Conservation (phyloP, 805 yeast genomes). For the Sugiyamaella boreocaroliniensis region DNA sequence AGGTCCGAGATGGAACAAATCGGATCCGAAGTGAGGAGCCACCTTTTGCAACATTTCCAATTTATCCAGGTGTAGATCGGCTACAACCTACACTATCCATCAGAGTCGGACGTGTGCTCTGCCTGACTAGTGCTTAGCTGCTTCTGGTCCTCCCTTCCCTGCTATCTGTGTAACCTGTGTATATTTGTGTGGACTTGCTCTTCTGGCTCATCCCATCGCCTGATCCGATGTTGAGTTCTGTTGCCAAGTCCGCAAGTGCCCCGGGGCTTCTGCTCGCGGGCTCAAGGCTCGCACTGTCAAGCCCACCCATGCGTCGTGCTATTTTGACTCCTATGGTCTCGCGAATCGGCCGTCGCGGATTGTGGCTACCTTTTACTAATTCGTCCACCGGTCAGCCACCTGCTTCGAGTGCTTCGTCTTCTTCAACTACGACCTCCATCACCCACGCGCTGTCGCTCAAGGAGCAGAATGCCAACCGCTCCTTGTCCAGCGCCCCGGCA, state of each 20-base stretch:
- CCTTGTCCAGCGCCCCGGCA: conserved; percentile 55
- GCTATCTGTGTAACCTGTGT: neutral
- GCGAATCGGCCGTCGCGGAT: neutral
- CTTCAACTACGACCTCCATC: conserved; percentile 8
- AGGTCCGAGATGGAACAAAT: neutral
- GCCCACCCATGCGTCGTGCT: neutral
- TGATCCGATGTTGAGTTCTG: neutral
- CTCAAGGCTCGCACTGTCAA: neutral
- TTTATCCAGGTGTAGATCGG: neutral
- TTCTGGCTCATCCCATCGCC: neutral
- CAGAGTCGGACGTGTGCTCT: neutral
- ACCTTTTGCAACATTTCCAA: neutral
- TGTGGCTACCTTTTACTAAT: neutral
- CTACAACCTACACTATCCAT: neutral
- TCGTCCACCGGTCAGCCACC: neutral
- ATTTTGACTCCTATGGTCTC: neutral
- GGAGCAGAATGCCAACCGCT: conserved; percentile 83
- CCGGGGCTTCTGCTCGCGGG: neutral
- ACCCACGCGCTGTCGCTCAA: conserved; percentile 28
- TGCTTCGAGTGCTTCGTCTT: neutral
- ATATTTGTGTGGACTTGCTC: neutral
- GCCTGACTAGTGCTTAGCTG: neutral
- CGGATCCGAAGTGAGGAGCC: neutral
- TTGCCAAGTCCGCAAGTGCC: neutral
- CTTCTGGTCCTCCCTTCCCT: neutral